Evolutionary conservation across 2,329 filamentous ascomycete genomes (phyloP), one percentile per base, ranked within the genome.

Genomic region (Sclerotinia minor): DNA sequence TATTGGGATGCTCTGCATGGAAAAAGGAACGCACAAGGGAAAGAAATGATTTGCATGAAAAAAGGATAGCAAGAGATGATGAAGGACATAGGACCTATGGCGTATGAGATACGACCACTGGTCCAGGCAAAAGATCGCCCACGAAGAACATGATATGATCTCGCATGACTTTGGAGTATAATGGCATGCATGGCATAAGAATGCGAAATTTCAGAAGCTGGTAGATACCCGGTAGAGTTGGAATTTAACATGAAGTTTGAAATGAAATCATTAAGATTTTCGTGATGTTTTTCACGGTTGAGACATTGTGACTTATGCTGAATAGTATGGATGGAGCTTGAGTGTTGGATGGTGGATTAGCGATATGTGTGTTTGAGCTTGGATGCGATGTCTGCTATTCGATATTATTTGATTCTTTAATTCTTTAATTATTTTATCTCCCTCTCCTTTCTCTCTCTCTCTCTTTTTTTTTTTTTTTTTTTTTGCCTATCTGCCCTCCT

Each of bases 181-280:
- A 50, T 45, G 44, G 32, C 29, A 61, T 49, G 38, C 38, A 38
- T 38, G 45, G 58, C 8, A 49, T 49, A 38, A 5, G 45, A 50
- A 38, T 61, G 45, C 45, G 29, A 61, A 11, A 50, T 38, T 41
- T 26, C 29, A 38, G 21, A 61, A 11, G 32, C 29, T 38, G 45
- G 15, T 61, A 61, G 59, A 61, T 61, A 61, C 59, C 59, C 59
- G 29, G 45, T 50, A 61, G n/a, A 50, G 15, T 38, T 61, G 13
- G 59, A 38, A 50, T 32, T 61, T 49, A 17, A 50, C 6, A 15
- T 50, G 19, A 50, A 15, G n/a, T 3, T 17, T n/a, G 35, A 41
- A 38, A 61, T 50, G 13, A 38, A 38, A 15, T 38, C 5, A 19
- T 50, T 38, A 26, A 38, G 45, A 50, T 24, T 19, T 13, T 24